These are phyloP conservation scores for Tubosaeta sp. DNA, from an alignment of 768 basidiomycete genomes.

Conservation along the genomic window DNA sequence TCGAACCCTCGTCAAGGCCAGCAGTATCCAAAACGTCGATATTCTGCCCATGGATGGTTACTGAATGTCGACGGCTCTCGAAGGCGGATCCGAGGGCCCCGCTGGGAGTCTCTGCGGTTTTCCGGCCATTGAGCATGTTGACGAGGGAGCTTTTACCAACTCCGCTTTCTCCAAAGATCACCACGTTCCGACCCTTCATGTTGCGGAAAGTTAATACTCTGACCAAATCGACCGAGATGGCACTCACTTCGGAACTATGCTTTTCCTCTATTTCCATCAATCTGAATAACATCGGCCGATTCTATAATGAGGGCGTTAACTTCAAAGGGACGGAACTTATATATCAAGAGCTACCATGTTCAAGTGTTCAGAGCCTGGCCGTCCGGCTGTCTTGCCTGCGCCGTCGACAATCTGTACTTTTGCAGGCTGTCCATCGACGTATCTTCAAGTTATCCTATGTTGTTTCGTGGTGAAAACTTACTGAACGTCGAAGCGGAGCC, in stretches of 20 bases:
- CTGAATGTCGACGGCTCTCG: slow-evolving; percentile 19
- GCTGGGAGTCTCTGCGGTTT: slow-evolving; percentile 29
- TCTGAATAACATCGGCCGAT: slow-evolving; percentile 9
- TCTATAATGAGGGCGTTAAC: slow-evolving; percentile 6
- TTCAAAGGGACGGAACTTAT: not conserved
- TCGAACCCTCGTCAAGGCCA: slow-evolving; percentile 28
- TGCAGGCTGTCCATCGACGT: slow-evolving; percentile 3
- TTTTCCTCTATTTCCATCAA: slow-evolving; percentile 3
- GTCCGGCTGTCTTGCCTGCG: not conserved
- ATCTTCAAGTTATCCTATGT: not conserved
- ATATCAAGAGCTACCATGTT: slow-evolving; percentile 3
- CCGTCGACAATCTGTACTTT: not conserved
- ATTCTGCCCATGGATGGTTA: slow-evolving; percentile 13
- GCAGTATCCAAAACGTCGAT: slow-evolving; percentile 32
- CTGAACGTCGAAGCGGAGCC: slow-evolving; percentile 1
- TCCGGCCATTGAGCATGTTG: slow-evolving; percentile 35
- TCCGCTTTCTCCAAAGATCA: slow-evolving; percentile 42
- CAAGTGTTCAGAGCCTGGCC: not conserved
- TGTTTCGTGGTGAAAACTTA: slow-evolving; percentile 1
- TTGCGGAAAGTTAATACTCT: not conserved
- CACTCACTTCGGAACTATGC: slow-evolving; percentile 9
- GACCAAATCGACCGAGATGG: not conserved
- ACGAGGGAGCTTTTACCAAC: slow-evolving; percentile 42
- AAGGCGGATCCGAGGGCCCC: slow-evolving; percentile 36
- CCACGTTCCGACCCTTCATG: slow-evolving; percentile 28